Base-by-base conservation (phyloP, 1,284 basidiomycete species). In the Crucibulum cyathiforme region DNA sequence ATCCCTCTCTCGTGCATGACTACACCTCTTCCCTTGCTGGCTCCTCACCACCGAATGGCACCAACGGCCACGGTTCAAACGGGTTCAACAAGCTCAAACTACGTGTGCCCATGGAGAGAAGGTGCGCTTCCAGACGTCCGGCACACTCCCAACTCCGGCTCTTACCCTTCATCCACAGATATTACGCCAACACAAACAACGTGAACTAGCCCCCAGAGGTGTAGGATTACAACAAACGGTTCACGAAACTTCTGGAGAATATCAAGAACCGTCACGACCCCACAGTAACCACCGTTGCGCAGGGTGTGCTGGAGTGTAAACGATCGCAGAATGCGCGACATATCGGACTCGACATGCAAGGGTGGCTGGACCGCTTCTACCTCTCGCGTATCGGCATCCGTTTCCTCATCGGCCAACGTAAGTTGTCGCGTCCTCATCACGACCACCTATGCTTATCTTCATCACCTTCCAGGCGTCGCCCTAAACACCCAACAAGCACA, bases 241-340 rank as follows among this genome's bases (percentile, higher is more conserved):
- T 99, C 77, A 99, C 98, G 1, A 90, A 90, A 64, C 79, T 90
- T 12, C 84, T 99, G 5, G 92, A 98, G 59, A 83, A 87, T 46
- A 98, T 99, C 82, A 99, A 99, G 80, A 89, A 85, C 64, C 84
- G 98, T 35, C 98, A 99, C 77, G 97, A 99, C 73, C 96, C 96
- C 0, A 98, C 98, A 0, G 98, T 99, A 8, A 98, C 97, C 1
- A 98, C 96, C 7, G 92, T 98, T 53, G 96, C 95, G 0, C 96
- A 98, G 75, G 98, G 91, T 57, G 89, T 93, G 7, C 77, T 92
- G 50, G 91, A 93, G 71, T 93, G 90, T 89, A 92, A 93, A 67
- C 80, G 85, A n/a, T 80, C 74, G 58, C 81, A 81, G 70, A 86
- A 84, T 48, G 82, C 85, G 7, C 77, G 80, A 53, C 80, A 87